Evolutionary conservation across 148 eudicot species (phyloP).

Genomic region (Talinum fruticosum): DNA sequence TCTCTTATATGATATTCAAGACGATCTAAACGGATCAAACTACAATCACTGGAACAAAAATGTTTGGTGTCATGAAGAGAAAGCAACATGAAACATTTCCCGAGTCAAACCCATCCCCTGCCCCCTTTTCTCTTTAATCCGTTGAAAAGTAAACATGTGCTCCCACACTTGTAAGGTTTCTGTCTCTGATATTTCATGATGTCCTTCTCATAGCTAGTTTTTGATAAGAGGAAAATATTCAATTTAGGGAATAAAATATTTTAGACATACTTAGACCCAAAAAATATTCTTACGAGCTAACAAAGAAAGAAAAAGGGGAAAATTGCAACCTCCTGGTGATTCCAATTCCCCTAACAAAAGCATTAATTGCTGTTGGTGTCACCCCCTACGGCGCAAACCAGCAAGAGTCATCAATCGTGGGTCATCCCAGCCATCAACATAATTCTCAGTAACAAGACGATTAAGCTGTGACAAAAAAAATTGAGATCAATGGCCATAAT

Average conservation of each 20-base stretch:
- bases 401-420: conserved; percentile 93
- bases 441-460: conserved; percentile 78
- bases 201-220: not conserved
- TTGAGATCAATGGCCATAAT: not conserved
- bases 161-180: not conserved
- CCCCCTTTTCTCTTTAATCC: not conserved
- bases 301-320: not conserved
- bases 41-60: conserved; percentile 63
- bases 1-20: conserved; percentile 89
- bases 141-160: not conserved
- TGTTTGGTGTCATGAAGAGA: not conserved
- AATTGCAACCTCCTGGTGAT: conserved; percentile 76
- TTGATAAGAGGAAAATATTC: not conserved
- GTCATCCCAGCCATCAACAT: conserved; percentile 99
- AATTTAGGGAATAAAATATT: no score
- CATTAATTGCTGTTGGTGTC: conserved; percentile 73
- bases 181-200: not conserved
- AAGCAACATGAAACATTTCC: not conserved
- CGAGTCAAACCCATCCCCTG: not conserved
- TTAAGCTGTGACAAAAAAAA: conserved; percentile 51
- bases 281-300: not conserved
- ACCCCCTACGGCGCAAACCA: conserved; percentile 91
- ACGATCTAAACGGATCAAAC: conserved; percentile 68
- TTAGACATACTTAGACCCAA: not conserved
- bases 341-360: conserved; percentile 92